Evolutionary conservation across 768 basidiomycete genomes (phyloP).

Genomic region (Suillus variegatus): DNA sequence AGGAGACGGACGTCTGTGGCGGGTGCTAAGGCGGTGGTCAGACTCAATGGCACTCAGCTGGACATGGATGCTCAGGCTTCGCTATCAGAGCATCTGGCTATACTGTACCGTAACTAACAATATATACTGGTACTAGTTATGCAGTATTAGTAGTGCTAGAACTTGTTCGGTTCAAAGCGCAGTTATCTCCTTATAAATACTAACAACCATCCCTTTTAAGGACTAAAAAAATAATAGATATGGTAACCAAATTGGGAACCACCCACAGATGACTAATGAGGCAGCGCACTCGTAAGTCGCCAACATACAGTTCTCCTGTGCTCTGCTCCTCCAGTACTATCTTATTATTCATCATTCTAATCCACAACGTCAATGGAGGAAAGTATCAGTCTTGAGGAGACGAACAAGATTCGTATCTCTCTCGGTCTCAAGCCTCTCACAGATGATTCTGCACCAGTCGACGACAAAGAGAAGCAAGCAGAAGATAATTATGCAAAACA

Average conservation of each 20-base stretch:
- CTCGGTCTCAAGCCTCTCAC: slow-evolving; percentile 93
- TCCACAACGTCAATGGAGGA: slow-evolving; percentile 72
- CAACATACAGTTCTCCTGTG: background rate
- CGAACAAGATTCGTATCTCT: slow-evolving; percentile 92
- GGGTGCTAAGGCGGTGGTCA: no score
- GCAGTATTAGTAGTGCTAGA: no score
- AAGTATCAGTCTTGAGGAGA: slow-evolving; percentile 90
- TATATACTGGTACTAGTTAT: no score
- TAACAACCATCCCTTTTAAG: no score
- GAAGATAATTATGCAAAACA: slow-evolving; percentile 82
- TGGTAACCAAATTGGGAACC: background rate
- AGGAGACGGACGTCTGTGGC: no score
- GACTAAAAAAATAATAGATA: background rate
- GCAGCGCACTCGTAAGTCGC: background rate
- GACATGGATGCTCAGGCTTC: no score
- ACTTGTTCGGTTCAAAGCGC: no score
- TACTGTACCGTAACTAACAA: no score
- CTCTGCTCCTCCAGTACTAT: background rate
- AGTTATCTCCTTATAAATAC: no score
- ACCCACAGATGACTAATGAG: background rate
- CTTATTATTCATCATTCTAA: background rate
- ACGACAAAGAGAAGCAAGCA: slow-evolving; percentile 80
- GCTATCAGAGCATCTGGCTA: no score
- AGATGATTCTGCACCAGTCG: slow-evolving; percentile 71
- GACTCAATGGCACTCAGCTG: no score